These are phyloP conservation scores for Tolypocladium guangdongense DNA, from an alignment of 2,329 filamentous ascomycete species.

Conservation along the genomic window DNA sequence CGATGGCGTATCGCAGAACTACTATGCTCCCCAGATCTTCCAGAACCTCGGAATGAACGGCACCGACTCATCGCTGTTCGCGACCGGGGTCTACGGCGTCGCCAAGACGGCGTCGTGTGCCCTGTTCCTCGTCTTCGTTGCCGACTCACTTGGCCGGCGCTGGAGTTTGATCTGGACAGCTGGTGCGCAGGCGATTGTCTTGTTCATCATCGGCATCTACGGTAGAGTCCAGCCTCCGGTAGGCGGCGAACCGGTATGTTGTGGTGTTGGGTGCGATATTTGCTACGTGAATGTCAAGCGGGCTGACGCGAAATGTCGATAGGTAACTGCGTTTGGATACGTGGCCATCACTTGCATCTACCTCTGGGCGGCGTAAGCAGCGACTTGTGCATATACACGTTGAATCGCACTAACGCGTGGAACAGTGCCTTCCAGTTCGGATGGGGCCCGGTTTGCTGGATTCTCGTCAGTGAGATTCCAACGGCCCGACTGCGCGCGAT, in stretches of 20 bases:
- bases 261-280: neutral
- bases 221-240: constrained; percentile 50
- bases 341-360: constrained; percentile 62
- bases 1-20: constrained; percentile 31
- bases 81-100: constrained; percentile 63
- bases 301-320: neutral
- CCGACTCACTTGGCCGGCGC: constrained; percentile 58
- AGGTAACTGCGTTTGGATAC: constrained; percentile 55
- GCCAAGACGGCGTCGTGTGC: constrained; percentile 57
- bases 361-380: constrained; percentile 48
- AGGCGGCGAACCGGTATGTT: constrained; percentile 30
- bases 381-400: neutral
- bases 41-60: constrained; percentile 47
- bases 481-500: constrained; percentile 53
- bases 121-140: constrained; percentile 54
- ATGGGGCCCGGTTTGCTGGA: constrained; percentile 65
- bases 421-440: constrained; percentile 52
- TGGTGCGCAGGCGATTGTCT: constrained; percentile 47
- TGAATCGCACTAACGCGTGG: constrained; percentile 7
- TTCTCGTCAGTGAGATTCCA: constrained; percentile 58
- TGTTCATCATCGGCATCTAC: constrained; percentile 65
- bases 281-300: neutral
- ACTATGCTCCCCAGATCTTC: constrained; percentile 63
- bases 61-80: constrained; percentile 51
- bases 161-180: constrained; percentile 52